Evolutionary conservation across 352 stramenopile species (phyloP).

Genomic region (Globisporangium lucens): DNA sequence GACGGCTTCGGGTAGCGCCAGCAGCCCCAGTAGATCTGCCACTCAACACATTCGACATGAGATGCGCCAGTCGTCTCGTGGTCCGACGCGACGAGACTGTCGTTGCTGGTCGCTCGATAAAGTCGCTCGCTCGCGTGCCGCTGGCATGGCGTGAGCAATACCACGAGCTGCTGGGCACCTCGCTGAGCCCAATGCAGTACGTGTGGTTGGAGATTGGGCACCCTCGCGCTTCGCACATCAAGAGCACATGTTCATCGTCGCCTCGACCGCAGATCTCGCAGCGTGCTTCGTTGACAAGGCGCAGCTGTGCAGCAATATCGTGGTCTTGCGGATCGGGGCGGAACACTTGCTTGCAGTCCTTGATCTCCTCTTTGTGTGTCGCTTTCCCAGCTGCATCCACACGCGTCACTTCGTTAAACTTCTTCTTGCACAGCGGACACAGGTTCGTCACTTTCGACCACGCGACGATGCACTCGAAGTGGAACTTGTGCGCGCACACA

Average conservation of each 20-base stretch:
- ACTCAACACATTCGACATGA: constrained; percentile 72
- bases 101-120: constrained; percentile 47
- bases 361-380: constrained; percentile 35
- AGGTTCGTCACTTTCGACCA: constrained; percentile 84
- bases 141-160: constrained; percentile 57
- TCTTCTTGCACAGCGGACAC: constrained; percentile 77
- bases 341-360: constrained; percentile 63
- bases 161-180: constrained; percentile 62
- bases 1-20: constrained; percentile 1
- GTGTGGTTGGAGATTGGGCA: constrained; percentile 70
- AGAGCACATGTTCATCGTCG: constrained; percentile 76
- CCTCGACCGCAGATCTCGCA: constrained; percentile 71
- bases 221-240: constrained; percentile 68
- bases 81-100: constrained; percentile 60
- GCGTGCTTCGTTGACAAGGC: constrained; percentile 65
- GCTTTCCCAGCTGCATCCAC: constrained; percentile 34
- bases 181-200: constrained; percentile 62
- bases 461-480: constrained; percentile 80
- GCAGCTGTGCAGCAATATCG: constrained; percentile 61
- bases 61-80: constrained; percentile 57
- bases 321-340: constrained; percentile 57
- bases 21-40: constrained; percentile 6
- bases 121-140: constrained; percentile 45
- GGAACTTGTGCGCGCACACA: constrained; percentile 76
- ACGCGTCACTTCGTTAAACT: constrained; percentile 57